Evolutionary conservation across 371 early-diverging fungal genomes (phyloP), one percentile per base, ranked within the genome.

Genomic region (Actinomucor elegans): DNA sequence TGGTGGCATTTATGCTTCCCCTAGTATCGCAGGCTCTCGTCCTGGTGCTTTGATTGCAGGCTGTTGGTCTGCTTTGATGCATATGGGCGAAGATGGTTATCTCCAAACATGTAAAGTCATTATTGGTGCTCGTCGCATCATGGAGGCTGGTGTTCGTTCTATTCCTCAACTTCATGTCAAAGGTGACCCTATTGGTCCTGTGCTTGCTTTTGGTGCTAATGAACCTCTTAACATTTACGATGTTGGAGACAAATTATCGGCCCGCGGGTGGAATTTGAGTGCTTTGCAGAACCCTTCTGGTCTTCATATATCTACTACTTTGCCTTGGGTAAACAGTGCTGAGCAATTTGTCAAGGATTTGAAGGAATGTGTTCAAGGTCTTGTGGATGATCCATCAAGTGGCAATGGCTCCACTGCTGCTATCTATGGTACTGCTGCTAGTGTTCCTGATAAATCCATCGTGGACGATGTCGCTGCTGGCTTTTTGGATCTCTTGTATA

Each of bases 1-100:
- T 0, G 98, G 96, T 38, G 98, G 98, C 56, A 91, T 98, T 52
- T 98, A 98, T 70, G 96, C 94, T 10, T 92, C 93, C 23, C 98
- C 97, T 2, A 83, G 91, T 34, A 81, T 96, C 33, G 93, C 96
- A 11, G 98, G 98, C 7, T 94, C 94, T 32, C 84, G 94, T 34
- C 91, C 94, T 20, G 98, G 98, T 26, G 92, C 97, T 5, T 71
- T 98, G 48, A 89, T 96, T 75, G 98, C 98, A 14, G 95, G 92
- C 12, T 96, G 96, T 75, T 98, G 97, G 97, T 83, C 97, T 2
- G 90, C 97, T 3, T 63, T 98, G 76, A 80, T 94, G 74, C 80
- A 85, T 41, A 84, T 94, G 71, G 98, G 98, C 15, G 77, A 86
- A 51, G 71, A 77, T 28, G 97, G 96, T 0, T 98, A 98, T 67